Evolutionary conservation across 2,329 filamentous ascomycete genomes (phyloP).

Genomic region (Emmonsiellopsis sp.): DNA sequence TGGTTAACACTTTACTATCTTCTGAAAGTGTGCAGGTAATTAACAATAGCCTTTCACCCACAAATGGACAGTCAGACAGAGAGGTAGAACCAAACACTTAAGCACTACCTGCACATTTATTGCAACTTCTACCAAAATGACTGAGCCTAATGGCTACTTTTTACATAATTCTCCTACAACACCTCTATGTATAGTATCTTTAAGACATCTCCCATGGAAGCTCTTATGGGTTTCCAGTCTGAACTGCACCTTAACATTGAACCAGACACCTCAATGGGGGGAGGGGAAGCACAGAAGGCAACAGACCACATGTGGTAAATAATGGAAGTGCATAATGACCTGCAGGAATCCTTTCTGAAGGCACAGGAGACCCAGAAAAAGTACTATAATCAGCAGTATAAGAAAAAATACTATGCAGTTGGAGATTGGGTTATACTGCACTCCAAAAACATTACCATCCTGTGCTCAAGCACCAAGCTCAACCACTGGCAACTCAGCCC

Average conservation of each 20-base stretch:
- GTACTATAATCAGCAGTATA: background rate
- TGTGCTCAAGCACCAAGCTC: background rate
- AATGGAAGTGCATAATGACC: too few relatives aligned
- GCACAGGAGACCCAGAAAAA: background rate
- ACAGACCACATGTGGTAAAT: too few relatives aligned
- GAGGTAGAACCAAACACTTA: constrained; percentile 2
- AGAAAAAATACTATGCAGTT: background rate
- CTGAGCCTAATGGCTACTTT: constrained; percentile 7
- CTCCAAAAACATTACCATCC: background rate
- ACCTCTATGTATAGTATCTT: background rate
- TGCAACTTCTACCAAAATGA: constrained; percentile 11
- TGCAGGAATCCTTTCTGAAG: too few relatives aligned
- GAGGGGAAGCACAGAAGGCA: too few relatives aligned
- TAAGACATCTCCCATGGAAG: background rate
- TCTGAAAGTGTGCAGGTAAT: background rate
- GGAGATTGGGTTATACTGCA: background rate
- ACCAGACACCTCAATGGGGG: too few relatives aligned
- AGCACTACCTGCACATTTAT: constrained; percentile 10
- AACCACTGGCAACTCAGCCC: background rate
- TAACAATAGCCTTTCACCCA: background rate
- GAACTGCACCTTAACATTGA: background rate
- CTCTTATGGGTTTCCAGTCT: background rate
- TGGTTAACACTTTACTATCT: background rate
- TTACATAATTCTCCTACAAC: constrained; percentile 12
- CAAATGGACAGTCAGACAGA: constrained; percentile 3